Conservation (phyloP, 768 basidiomycete species). For the Zangia roseola region DNA sequence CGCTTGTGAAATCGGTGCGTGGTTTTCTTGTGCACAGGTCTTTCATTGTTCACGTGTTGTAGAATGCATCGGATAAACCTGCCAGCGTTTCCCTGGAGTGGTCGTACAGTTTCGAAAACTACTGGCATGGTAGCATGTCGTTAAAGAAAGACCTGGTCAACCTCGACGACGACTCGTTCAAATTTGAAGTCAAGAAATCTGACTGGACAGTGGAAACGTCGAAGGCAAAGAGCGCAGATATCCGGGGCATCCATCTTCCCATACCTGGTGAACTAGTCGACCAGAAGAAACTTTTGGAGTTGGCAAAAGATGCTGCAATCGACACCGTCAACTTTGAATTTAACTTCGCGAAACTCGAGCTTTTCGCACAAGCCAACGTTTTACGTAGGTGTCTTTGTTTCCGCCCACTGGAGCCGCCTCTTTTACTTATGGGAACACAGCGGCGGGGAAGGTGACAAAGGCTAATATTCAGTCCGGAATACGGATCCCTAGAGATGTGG, state of each 20-base stretch:
- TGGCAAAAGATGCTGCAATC: background rate
- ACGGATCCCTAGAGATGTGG: background rate
- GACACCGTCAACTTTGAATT: background rate
- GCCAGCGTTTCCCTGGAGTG: background rate
- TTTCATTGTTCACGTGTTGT: background rate
- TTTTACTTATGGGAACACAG: background rate
- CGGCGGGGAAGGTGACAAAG: background rate
- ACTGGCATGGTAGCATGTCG: background rate
- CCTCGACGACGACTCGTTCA: background rate
- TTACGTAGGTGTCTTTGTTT: background rate
- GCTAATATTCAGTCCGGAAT: background rate
- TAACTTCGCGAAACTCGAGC: background rate
- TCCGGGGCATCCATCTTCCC: background rate
- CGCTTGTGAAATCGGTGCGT: background rate
- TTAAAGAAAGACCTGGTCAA: background rate
- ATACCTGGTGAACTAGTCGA: background rate
- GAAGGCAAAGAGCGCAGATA: background rate
- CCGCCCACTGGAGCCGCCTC: too few relatives aligned
- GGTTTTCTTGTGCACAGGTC: background rate
- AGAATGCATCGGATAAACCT: background rate
- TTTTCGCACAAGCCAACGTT: background rate
- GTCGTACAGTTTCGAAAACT: background rate
- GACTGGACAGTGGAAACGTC: slow-evolving; percentile 1
- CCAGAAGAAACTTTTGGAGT: background rate
- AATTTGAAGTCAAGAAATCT: background rate